Conservation (phyloP, 2,329 filamentous ascomycete genomes). For the Phyllosticta citribraziliensis region DNA sequence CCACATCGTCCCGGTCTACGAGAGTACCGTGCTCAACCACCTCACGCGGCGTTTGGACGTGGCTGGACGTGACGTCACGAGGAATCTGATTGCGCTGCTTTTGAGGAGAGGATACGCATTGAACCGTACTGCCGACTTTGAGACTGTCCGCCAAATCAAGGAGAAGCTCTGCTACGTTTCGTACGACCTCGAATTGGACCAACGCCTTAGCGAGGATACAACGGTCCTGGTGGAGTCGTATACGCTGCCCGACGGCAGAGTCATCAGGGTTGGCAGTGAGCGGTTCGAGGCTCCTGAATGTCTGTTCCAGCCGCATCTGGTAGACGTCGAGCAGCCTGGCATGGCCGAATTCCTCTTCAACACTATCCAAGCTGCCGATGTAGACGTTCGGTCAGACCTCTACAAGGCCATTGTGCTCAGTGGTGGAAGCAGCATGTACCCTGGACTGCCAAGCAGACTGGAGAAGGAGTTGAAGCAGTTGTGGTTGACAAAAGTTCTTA, state of each 20-base stretch:
- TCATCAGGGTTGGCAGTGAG: constrained; percentile 93
- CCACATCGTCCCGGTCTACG: constrained; percentile 97
- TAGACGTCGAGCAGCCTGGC: constrained; percentile 93
- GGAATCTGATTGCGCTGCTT: constrained; percentile 91
- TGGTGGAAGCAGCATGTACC: constrained; percentile 98
- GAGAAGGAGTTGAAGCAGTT: constrained; percentile 99
- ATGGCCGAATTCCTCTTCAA: constrained; percentile 98
- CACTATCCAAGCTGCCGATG: constrained; percentile 91
- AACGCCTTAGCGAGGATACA: constrained; percentile 91
- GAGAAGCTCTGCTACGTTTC: constrained; percentile 99
- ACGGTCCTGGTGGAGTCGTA: constrained; percentile 96
- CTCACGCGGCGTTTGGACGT: constrained; percentile 90
- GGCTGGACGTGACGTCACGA: constrained; percentile 93
- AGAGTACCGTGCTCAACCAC: constrained; percentile 95
- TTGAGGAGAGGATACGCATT: constrained; percentile 90
- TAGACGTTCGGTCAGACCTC: constrained; percentile 84
- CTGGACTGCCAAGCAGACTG: constrained; percentile 81
- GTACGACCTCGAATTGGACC: constrained; percentile 93
- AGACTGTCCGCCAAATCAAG: constrained; percentile 98
- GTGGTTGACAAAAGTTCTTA: constrained; percentile 86
- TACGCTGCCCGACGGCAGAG: constrained; percentile 89
- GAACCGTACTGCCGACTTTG: constrained; percentile 97
- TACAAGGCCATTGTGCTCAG: constrained; percentile 97
- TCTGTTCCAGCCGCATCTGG: constrained; percentile 94
- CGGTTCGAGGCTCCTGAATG: constrained; percentile 97